Evolutionary conservation across 805 yeast genomes (phyloP).

Genomic region (Blastobotrys muscicola): DNA sequence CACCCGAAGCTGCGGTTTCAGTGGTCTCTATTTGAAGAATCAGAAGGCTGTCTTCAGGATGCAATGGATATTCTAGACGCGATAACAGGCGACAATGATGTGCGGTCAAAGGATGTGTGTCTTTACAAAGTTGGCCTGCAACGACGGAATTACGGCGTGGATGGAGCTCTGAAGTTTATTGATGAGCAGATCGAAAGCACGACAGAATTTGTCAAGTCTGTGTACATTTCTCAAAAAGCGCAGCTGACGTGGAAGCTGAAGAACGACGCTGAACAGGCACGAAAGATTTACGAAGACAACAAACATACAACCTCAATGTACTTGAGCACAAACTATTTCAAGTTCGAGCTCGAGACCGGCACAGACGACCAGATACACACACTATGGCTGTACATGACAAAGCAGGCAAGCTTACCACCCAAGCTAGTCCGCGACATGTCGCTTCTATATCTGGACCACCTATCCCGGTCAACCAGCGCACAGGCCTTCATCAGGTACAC

Average conservation of each 20-base stretch:
- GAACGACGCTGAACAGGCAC: conserved; percentile 17
- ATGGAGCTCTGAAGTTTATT: no score
- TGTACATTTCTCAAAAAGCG: no score
- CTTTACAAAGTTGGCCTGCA: no score
- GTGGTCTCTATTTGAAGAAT: conserved; percentile 29
- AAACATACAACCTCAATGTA: not conserved
- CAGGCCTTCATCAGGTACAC: conserved; percentile 9
- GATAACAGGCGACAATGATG: not conserved
- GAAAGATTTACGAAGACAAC: conserved; percentile 15
- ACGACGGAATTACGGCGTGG: no score
- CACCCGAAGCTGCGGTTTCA: conserved; percentile 24
- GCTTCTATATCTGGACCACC: conserved; percentile 19
- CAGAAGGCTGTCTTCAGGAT: conserved; percentile 15
- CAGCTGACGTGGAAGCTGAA: conserved; percentile 5
- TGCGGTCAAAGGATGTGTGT: no score
- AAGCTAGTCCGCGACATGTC: conserved; percentile 21
- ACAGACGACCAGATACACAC: conserved; percentile 6
- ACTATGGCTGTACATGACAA: conserved; percentile 15
- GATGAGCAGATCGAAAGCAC: no score
- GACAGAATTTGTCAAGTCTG: not conserved
- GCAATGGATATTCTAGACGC: conserved; percentile 23
- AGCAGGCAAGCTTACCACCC: conserved; percentile 20
- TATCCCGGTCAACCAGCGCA: conserved; percentile 9
- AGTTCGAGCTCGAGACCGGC: not conserved
- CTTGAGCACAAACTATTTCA: conserved; percentile 1